Base-by-base conservation (phyloP, 306 rosid genomes). In the Sesbania bispinosa region DNA sequence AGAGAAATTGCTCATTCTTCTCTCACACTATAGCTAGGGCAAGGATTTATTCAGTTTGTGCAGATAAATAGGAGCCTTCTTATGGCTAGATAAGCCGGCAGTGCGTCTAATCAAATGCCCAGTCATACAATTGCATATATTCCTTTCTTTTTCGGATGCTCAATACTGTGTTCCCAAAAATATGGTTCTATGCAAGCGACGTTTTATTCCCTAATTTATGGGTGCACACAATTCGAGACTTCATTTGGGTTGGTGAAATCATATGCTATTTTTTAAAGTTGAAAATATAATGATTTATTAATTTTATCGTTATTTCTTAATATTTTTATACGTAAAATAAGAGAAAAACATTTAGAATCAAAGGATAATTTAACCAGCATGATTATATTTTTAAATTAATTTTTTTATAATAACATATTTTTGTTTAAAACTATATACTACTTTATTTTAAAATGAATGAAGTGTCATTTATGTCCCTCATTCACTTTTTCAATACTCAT, bases 71-170 rank as follows among this genome's bases (percentile, higher is more conserved):
- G 70, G 41, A 58, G 50, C 18, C 63, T 23, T 52, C 29, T 60
- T 62, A 69, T 42, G 80, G 68, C 53, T 67, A 77, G 54, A 52
- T 35, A 24, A 35, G 74, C 35, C 81, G 32, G 55, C 45, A 70
- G 13, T 5, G 45, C 47, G 75, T 57, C 69, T 32, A 76, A 62
- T 66, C 62, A 67, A 76, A 46, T 76, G 68, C 60, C 11, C 8
- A 66, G 68, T 45, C 69, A 21, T 32, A 57, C 36, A 51, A 27
- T 64, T 57, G 48, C 20, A 52, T 42, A 41, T 55, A 54, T 76
- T 76, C 67, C 51, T 66, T 66, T 67, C 75, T 76, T 68, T 77
- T 47, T 77, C 3, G 20, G 69, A 13, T 59, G 71, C 32, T 67
- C 30, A 69, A 51, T 69, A 57, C 72, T 35, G 26, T 51, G 39